Conservation (phyloP, 1,284 basidiomycete genomes). For the Inonotus hispidus region DNA sequence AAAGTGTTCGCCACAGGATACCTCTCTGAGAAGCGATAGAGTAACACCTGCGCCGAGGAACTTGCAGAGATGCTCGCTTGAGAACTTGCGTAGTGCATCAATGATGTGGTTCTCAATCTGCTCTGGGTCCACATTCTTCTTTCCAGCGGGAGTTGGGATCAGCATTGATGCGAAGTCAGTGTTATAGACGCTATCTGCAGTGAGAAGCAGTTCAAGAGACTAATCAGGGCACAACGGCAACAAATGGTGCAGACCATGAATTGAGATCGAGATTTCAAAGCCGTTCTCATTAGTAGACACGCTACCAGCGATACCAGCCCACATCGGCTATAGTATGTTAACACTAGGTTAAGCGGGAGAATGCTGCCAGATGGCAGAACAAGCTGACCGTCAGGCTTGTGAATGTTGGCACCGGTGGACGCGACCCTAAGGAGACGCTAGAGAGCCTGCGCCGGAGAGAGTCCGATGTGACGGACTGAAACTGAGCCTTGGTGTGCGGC, state of each 20-base stretch:
- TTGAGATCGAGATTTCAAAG: conserved; percentile 66
- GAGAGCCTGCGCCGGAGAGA: conserved; percentile 64
- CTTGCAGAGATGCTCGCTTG: conserved; percentile 71
- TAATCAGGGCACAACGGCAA: background rate
- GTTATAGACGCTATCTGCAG: conserved; percentile 57
- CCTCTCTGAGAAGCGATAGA: conserved; percentile 36
- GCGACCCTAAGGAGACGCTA: conserved; percentile 35
- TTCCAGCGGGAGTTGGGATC: conserved; percentile 43
- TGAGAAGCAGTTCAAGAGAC: background rate
- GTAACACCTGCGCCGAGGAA: conserved; percentile 66
- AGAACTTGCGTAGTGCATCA: conserved; percentile 60
- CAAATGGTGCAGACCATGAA: conserved; percentile 47
- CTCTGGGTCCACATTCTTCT: conserved; percentile 41
- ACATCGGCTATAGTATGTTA: conserved; percentile 59
- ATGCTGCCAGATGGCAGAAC: conserved; percentile 5
- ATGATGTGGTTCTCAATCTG: conserved; percentile 51
- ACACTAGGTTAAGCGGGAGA: conserved; percentile 19
- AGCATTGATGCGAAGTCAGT: conserved; percentile 61
- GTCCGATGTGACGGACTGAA: conserved; percentile 57
- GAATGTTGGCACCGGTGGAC: conserved; percentile 49
- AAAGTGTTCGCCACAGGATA: conserved; percentile 2
- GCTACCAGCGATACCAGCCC: conserved; percentile 69
- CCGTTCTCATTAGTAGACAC: conserved; percentile 50
- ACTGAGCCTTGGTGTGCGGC: conserved; percentile 26
- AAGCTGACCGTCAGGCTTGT: conserved; percentile 59